Evolutionary conservation across 129 eudicot genomes (phyloP).

Genomic region (Logfia minima): DNA sequence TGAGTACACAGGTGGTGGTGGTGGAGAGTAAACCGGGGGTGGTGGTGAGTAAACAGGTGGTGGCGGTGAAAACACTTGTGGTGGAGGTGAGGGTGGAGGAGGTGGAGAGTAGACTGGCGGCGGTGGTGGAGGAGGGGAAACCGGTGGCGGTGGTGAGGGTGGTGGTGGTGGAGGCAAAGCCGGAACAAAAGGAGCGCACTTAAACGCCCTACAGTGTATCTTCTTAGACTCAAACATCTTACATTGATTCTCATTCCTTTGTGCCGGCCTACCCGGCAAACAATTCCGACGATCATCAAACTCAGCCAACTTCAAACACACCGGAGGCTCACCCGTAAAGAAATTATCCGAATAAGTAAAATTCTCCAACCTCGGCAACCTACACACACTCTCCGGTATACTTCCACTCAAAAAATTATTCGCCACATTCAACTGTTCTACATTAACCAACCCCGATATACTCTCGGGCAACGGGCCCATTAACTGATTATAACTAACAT

Average conservation of each 20-base stretch:
- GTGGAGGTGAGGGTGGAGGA: conserved; percentile 17
- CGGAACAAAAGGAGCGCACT: conserved; percentile 59
- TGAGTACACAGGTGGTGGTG: not conserved
- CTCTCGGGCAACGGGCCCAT: conserved; percentile 74
- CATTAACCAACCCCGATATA: conserved; percentile 54
- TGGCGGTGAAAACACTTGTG: conserved; percentile 24
- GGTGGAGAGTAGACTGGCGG: conserved; percentile 23
- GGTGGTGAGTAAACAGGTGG: conserved; percentile 29
- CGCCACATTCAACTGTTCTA: conserved; percentile 88
- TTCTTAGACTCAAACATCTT: conserved; percentile 35
- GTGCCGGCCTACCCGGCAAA: conserved; percentile 59
- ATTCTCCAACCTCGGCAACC: conserved; percentile 57
- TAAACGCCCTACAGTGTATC: conserved; percentile 59
- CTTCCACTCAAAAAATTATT: conserved; percentile 58
- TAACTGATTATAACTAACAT: conserved; percentile 58
- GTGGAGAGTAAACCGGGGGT: conserved; percentile 28
- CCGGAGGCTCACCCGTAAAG: conserved; percentile 75
- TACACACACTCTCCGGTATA: conserved; percentile 66
- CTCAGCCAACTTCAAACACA: conserved; percentile 48
- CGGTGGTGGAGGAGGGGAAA: conserved; percentile 19
- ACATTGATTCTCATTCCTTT: conserved; percentile 59
- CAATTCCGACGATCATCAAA: conserved; percentile 69
- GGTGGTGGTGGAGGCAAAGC: conserved; percentile 36
- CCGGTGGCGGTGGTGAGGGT: conserved; percentile 18
- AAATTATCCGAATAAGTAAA: conserved; percentile 65